Evolutionary conservation across 2,329 filamentous ascomycete species (phyloP), one percentile per base, ranked within the genome.

Genomic region (Coniochaeta hoffmannii): DNA sequence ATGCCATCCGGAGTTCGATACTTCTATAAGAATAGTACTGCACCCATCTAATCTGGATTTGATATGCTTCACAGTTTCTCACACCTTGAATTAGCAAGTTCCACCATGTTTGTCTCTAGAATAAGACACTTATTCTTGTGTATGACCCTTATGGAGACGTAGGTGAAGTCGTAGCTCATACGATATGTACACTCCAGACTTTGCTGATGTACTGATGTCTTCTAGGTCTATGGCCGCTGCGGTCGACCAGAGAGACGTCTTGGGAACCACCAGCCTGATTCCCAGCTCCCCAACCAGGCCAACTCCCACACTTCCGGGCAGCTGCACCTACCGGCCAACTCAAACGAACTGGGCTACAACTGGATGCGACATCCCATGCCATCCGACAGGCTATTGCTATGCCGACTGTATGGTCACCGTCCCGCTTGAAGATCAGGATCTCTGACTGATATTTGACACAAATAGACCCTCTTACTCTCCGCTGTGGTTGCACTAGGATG

Each of bases 401-500:
- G 49, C 49, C 12, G 49, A 50, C 22, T 31, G 49, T 50, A 50
- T 9, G 41, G 12, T n/a, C 17, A 12, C 15, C 34, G 24, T 46
- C 10, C 2, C 3, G 9, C 9, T 22, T 46, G 14, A n/a, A 22
- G 19, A 17, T 50, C 15, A 32, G 17, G 26, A 28, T 17, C 14
- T 50, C 14, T 17, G 4, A 24, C 6, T 22, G 14, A 34, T 19
- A 19, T 32, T 15, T 31, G 14, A 32, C 19, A n/a, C 15, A 2
- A 17, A 31, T 15, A 54, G 53, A 28, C 22, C 14, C 53, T 10
- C 35, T 54, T 17, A 49, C 35, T 19, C 53, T 54, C 7, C 38
- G 32, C 15, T 54, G 53, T 30, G 53, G 53, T 1, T 54, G 53
- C 22, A 17, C 31, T 7, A 26, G 53, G 15, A 50, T 54, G 38